phyloP scores from a whole-genome alignment of 345 rosid species.

The Rhodamnia rubescens region DNA sequence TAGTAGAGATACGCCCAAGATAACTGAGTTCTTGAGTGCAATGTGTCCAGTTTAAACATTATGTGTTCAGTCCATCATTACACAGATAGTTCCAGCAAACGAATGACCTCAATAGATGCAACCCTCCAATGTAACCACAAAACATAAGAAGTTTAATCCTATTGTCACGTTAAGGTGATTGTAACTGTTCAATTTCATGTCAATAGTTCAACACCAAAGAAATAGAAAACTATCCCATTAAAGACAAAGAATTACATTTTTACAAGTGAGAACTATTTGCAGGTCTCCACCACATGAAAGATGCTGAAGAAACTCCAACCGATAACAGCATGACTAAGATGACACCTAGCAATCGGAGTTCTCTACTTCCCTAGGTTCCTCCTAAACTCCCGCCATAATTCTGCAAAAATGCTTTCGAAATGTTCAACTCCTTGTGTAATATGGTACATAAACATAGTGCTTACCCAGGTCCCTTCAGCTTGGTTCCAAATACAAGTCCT shows the following conservation, averaged over 20 bases:
- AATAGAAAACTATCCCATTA: not conserved
- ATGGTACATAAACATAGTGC: not conserved
- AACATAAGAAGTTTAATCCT: not conserved
- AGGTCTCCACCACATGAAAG: not conserved
- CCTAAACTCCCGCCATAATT: not conserved
- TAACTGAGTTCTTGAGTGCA: not conserved
- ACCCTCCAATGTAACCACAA: not conserved
- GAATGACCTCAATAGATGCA: not conserved
- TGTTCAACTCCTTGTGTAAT: not conserved
- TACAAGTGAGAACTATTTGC: not conserved
- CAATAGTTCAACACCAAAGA: not conserved
- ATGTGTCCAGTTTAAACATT: not conserved
- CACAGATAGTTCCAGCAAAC: not conserved
- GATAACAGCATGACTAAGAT: not conserved
- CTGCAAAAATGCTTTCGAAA: not conserved
- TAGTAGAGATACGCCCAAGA: not conserved
- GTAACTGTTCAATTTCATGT: not conserved
- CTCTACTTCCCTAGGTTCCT: not conserved
- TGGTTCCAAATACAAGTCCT: not conserved
- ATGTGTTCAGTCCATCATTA: not conserved
- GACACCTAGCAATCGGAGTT: not conserved
- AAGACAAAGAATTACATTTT: not conserved
- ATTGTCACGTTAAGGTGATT: not conserved
- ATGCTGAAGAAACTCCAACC: not conserved
- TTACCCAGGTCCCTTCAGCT: not conserved